Conservation (phyloP, 202 grass and related monocot species). For the Tripidium arundinaceum region DNA sequence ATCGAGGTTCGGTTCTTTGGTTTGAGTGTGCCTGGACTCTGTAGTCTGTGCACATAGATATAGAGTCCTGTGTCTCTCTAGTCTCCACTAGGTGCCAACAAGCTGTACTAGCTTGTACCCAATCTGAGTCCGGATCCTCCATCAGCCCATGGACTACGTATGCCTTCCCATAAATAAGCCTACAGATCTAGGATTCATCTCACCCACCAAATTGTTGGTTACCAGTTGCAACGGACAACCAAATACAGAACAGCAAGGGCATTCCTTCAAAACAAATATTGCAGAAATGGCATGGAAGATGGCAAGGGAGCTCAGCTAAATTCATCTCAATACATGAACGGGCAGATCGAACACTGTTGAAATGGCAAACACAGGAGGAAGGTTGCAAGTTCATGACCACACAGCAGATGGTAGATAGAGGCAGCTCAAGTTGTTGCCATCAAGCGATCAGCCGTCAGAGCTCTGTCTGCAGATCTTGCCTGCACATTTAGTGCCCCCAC, state of each 20-base stretch:
- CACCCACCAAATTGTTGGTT: constrained; percentile 35
- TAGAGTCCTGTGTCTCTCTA: neutral
- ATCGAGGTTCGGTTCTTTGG: neutral
- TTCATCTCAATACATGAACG: too few species aligned
- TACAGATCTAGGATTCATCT: neutral
- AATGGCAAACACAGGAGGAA: neutral
- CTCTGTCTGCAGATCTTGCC: constrained; percentile 22
- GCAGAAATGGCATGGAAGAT: neutral
- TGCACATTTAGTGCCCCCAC: constrained; percentile 32
- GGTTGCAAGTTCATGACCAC: neutral
- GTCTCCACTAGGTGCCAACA: neutral
- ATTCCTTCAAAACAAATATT: neutral
- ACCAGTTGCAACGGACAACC: constrained; percentile 19
- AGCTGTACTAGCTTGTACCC: neutral
- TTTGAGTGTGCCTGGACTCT: neutral
- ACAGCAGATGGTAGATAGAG: too few species aligned
- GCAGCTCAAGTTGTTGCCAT: constrained; percentile 19
- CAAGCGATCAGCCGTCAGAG: neutral
- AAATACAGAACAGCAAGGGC: neutral
- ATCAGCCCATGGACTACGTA: neutral
- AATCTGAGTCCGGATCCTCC: neutral
- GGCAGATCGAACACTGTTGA: neutral
- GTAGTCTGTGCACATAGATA: neutral
- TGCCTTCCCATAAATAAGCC: constrained; percentile 20
- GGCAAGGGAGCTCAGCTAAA: neutral